Percentiles rank a stretch among this genome's conserved stretches.
Conservation (phyloP, 2,329 filamentous ascomycete genomes). For the Aspergillus spinulosporus region DNA sequence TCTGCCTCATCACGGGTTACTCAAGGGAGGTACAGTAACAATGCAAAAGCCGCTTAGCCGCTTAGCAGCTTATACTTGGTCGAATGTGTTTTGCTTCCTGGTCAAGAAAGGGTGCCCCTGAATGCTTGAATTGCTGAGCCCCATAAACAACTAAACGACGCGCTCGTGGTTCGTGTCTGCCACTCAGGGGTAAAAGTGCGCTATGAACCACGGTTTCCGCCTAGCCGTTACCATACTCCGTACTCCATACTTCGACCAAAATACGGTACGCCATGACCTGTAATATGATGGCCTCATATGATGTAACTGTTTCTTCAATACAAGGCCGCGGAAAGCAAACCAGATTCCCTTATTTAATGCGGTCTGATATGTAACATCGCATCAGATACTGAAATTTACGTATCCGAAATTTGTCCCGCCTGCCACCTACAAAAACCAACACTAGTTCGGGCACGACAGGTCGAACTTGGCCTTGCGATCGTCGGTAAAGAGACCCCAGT, state of each 20-base stretch:
- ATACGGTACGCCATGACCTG: neutral
- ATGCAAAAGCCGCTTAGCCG: no score
- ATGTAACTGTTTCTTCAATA: neutral
- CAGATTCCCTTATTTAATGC: no score
- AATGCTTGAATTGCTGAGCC: slow-evolving; percentile 3
- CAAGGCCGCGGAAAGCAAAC: no score
- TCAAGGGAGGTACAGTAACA: neutral
- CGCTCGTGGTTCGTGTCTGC: slow-evolving; percentile 25
- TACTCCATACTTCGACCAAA: neutral
- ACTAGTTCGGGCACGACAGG: slow-evolving; percentile 45
- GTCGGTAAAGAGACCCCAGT: slow-evolving; percentile 68
- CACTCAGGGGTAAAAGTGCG: slow-evolving; percentile 28
- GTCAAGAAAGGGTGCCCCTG: slow-evolving; percentile 6
- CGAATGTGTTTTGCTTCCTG: no score
- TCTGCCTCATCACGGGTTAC: neutral
- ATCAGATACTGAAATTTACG: no score
- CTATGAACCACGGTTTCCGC: slow-evolving; percentile 28
- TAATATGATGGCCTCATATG: slow-evolving; percentile 1
- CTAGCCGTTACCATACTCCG: slow-evolving; percentile 14
- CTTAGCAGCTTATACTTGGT: no score
- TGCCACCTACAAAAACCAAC: neutral
- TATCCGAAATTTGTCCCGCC: no score
- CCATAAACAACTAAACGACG: slow-evolving; percentile 9
- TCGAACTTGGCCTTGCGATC: slow-evolving; percentile 60
- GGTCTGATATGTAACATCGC: no score